phyloP scores from a whole-genome alignment of 1,139 yeast species.

The Debaryomyces singareniensis region DNA sequence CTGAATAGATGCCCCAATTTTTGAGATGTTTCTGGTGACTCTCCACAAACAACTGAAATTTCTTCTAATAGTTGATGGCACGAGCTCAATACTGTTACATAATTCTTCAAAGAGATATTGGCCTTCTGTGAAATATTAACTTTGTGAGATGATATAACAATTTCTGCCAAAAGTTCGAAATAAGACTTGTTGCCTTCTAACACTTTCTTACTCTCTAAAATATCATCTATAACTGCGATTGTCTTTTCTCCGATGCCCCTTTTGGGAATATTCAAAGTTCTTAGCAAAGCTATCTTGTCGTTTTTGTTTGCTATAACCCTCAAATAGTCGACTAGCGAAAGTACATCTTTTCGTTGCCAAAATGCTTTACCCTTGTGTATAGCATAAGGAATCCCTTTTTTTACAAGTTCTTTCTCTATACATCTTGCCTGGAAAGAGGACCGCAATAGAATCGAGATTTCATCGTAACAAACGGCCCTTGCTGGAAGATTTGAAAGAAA shows the following conservation, averaged over 20 bases:
- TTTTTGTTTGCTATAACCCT: constrained; percentile 49
- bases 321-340: constrained; percentile 55
- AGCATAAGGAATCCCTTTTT: constrained; percentile 52
- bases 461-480: constrained; percentile 36
- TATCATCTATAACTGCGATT: constrained; percentile 14
- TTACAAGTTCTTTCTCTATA: constrained; percentile 57
- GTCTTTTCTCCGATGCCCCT: constrained; percentile 68
- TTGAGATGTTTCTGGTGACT: neutral
- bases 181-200: constrained; percentile 3
- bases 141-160: constrained; percentile 1
- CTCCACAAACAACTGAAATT: neutral
- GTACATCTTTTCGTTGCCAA: constrained; percentile 73
- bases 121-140: constrained; percentile 10
- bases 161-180: constrained; percentile 4
- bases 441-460: constrained; percentile 68
- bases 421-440: constrained; percentile 50
- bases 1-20: constrained; percentile 15
- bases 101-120: constrained; percentile 13
- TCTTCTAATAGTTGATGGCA: constrained; percentile 14
- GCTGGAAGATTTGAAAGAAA: constrained; percentile 35
- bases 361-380: constrained; percentile 70
- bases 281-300: constrained; percentile 54
- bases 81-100: constrained; percentile 23
- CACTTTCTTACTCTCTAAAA: constrained; percentile 1
- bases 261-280: constrained; percentile 56